These are phyloP conservation scores for Exsudoporus frostii DNA, from an alignment of 768 basidiomycete genomes.

Conservation along the genomic window DNA sequence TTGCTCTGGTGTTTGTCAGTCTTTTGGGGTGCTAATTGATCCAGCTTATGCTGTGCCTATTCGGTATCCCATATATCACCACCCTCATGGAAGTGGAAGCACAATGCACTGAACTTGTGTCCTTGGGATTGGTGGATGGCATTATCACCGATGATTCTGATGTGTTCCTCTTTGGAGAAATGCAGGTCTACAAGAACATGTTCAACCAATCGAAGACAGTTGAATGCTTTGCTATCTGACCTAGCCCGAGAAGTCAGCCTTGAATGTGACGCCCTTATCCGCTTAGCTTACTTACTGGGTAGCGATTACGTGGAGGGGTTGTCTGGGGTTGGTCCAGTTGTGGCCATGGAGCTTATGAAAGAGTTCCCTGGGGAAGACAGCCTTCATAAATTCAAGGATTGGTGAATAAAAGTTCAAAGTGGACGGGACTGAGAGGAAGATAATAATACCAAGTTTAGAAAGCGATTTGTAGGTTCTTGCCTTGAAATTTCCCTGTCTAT, in stretches of 20 bases:
- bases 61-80: conserved; percentile 97
- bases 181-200: conserved; percentile 98
- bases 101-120: conserved; percentile 90
- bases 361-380: conserved; percentile 90
- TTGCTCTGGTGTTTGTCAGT: not conserved
- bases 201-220: conserved; percentile 99
- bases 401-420: conserved; percentile 92
- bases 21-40: conserved; percentile 5
- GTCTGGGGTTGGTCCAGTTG: conserved; percentile 89
- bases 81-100: conserved; percentile 99
- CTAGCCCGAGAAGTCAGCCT: conserved; percentile 84
- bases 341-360: conserved; percentile 91
- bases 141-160: conserved; percentile 99
- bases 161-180: conserved; percentile 95
- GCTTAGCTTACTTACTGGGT: conserved; percentile 90
- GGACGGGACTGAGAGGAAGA: conserved; percentile 81
- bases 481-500: conserved; percentile 4
- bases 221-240: conserved; percentile 85
- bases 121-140: conserved; percentile 86
- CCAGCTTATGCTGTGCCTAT: conserved; percentile 85
- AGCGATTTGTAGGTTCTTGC: conserved; percentile 69
- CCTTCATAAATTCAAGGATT: conserved; percentile 81
- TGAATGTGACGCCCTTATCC: conserved; percentile 80
- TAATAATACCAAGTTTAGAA: conserved; percentile 72
- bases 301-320: conserved; percentile 96